phyloP scores from a whole-genome alignment of 352 stramenopile genomes.

The Phytophthora chlamydospora region DNA sequence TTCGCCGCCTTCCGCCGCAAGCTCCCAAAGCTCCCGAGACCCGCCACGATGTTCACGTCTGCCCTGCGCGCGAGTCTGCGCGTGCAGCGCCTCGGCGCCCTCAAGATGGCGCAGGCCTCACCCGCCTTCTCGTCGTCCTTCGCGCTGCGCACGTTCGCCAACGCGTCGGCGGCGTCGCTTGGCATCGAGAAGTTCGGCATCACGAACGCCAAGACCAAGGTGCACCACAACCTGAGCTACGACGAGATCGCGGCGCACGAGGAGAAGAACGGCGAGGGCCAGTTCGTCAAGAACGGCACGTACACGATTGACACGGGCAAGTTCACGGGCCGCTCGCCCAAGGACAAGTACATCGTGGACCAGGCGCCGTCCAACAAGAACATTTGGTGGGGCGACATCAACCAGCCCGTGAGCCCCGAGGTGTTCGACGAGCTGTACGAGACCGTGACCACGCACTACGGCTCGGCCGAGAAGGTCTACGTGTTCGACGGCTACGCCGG shows the following conservation, averaged over 20 bases:
- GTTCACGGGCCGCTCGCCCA: slow-evolving; percentile 98
- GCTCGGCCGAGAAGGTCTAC: slow-evolving; percentile 93
- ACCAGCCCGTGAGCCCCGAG: slow-evolving; percentile 92
- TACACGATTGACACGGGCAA: slow-evolving; percentile 98
- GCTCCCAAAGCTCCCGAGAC: background rate
- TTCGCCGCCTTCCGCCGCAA: slow-evolving; percentile 35
- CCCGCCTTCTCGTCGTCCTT: slow-evolving; percentile 37
- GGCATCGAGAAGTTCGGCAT: slow-evolving; percentile 92
- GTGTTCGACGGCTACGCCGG: slow-evolving; percentile 97
- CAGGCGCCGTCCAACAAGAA: slow-evolving; percentile 92
- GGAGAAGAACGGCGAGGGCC: slow-evolving; percentile 92
- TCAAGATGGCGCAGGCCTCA: slow-evolving; percentile 41
- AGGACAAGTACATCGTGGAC: slow-evolving; percentile 99
- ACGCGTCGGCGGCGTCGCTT: slow-evolving; percentile 50
- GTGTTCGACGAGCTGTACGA: slow-evolving; percentile 97
- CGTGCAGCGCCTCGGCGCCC: slow-evolving; percentile 52
- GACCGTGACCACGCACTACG: slow-evolving; percentile 94
- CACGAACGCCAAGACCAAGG: slow-evolving; percentile 86
- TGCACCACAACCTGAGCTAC: slow-evolving; percentile 97
- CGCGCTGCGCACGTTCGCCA: slow-evolving; percentile 48
- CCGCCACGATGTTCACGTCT: slow-evolving; percentile 57
- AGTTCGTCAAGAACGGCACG: slow-evolving; percentile 92
- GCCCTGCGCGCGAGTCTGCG: slow-evolving; percentile 63
- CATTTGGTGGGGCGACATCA: slow-evolving; percentile 98
- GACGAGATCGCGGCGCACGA: slow-evolving; percentile 96